A percentile compares a stretch with the other conserved stretches of the same genome.
Evolutionary conservation across 345 rosid genomes (phyloP).

Genomic region (Acer negundo): DNA sequence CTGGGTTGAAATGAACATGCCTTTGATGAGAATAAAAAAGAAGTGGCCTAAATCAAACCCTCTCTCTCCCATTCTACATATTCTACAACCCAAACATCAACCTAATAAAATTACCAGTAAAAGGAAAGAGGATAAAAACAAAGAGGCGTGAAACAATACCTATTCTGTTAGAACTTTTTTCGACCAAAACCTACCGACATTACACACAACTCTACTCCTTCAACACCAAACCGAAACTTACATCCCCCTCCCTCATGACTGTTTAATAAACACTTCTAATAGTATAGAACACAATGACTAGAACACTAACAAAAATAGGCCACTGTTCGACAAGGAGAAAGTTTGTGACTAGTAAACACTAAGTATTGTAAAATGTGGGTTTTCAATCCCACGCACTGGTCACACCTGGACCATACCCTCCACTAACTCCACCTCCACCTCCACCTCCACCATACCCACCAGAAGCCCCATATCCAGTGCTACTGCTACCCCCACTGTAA

Average conservation of each 20-base stretch:
- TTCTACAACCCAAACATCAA: slow-evolving; percentile 35
- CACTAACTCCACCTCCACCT: not conserved
- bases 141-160: slow-evolving; percentile 26
- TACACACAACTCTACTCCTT: slow-evolving; percentile 34
- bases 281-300: slow-evolving; percentile 26
- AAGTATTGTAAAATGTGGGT: slow-evolving; percentile 14
- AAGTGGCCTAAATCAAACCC: slow-evolving; percentile 15
- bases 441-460: slow-evolving; percentile 49
- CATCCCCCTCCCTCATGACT: slow-evolving; percentile 34
- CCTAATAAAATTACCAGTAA: slow-evolving; percentile 21
- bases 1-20: slow-evolving; percentile 41
- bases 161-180: slow-evolving; percentile 30
- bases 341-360: slow-evolving; percentile 24
- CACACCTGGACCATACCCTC: slow-evolving; percentile 53
- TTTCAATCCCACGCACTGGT: slow-evolving; percentile 79
- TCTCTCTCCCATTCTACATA: slow-evolving; percentile 34
- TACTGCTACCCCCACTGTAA: slow-evolving; percentile 55
- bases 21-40: slow-evolving; percentile 21
- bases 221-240: slow-evolving; percentile 28
- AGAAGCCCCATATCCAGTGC: slow-evolving; percentile 40
- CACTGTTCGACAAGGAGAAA: slow-evolving; percentile 21
- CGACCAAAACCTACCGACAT: slow-evolving; percentile 35
- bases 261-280: slow-evolving; percentile 29
- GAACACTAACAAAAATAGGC: slow-evolving; percentile 19
- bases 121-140: slow-evolving; percentile 2